Conservation (phyloP, 2,329 filamentous ascomycete genomes). For the Colletotrichum sp. region DNA sequence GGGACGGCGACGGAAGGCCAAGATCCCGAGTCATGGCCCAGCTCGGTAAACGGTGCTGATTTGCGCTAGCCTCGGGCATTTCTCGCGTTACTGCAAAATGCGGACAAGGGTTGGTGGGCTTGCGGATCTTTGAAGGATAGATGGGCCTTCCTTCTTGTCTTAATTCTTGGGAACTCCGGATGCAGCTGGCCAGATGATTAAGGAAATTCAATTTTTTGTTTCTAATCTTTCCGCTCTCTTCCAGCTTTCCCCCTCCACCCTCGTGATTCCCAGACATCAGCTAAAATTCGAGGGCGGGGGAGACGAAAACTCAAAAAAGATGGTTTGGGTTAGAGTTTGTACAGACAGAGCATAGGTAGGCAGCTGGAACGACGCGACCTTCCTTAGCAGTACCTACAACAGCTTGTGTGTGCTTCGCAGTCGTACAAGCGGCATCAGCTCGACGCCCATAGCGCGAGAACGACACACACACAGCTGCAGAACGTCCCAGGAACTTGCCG, state of each 20-base stretch:
- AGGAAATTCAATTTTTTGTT: neutral
- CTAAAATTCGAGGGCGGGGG: neutral
- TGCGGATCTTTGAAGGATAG: neutral
- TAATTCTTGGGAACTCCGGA: neutral
- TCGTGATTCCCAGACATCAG: neutral
- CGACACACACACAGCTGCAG: neutral
- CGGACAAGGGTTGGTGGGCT: neutral
- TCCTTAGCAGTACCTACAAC: neutral
- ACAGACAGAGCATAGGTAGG: neutral
- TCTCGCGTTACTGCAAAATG: neutral
- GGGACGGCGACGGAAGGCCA: neutral
- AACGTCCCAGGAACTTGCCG: neutral
- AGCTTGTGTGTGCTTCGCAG: neutral
- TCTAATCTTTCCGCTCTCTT: neutral
- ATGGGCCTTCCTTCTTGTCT: neutral
- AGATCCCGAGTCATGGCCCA: slow-evolving; percentile 16
- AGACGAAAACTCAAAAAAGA: neutral
- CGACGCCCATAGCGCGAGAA: neutral
- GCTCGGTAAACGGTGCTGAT: neutral
- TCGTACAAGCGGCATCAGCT: neutral
- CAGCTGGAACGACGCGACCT: neutral
- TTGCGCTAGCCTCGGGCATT: slow-evolving; percentile 10
- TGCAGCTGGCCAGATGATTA: neutral
- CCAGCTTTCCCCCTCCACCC: neutral
- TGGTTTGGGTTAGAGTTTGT: neutral